phyloP scores from a whole-genome alignment of 441 rosid species.

The Bruguiera hainesii region DNA sequence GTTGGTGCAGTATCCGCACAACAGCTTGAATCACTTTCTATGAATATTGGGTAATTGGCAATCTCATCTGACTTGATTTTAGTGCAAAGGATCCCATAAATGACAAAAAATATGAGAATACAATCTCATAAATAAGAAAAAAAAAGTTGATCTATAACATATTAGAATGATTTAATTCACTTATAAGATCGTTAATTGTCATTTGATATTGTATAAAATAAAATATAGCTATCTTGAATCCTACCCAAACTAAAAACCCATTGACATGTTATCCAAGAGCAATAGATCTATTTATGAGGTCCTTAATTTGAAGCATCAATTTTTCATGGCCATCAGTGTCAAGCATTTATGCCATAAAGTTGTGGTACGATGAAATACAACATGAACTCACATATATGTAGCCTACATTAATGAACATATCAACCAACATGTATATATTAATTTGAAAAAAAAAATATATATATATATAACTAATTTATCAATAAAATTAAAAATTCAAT shows the following conservation, averaged over 20 bases:
- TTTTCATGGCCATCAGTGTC: conserved; percentile 65
- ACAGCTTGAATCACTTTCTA: conserved; percentile 60
- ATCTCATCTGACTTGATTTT: conserved; percentile 43
- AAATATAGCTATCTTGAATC: conserved; percentile 66
- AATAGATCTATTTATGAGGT: conserved; percentile 43
- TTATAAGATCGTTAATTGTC: conserved; percentile 72
- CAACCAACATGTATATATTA: conserved; percentile 4
- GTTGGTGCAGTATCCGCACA: conserved; percentile 48
- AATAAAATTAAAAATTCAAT: background rate
- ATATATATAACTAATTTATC: background rate
- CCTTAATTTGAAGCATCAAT: conserved; percentile 76
- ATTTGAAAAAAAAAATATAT: background rate
- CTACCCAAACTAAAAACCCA: conserved; percentile 84
- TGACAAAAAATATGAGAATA: conserved; percentile 15
- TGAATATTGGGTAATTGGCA: conserved; percentile 41
- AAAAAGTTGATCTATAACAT: background rate
- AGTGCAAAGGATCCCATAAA: conserved; percentile 54
- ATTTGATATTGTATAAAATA: conserved; percentile 69
- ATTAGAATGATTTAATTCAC: conserved; percentile 26
- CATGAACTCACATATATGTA: conserved; percentile 77
- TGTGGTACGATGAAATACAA: conserved; percentile 82
- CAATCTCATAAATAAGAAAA: conserved; percentile 8
- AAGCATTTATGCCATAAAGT: conserved; percentile 75
- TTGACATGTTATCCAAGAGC: conserved; percentile 46
- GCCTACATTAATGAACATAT: conserved; percentile 33